phyloP scores from a whole-genome alignment of 2,329 filamentous ascomycete species.

The Zalaria sp. region DNA sequence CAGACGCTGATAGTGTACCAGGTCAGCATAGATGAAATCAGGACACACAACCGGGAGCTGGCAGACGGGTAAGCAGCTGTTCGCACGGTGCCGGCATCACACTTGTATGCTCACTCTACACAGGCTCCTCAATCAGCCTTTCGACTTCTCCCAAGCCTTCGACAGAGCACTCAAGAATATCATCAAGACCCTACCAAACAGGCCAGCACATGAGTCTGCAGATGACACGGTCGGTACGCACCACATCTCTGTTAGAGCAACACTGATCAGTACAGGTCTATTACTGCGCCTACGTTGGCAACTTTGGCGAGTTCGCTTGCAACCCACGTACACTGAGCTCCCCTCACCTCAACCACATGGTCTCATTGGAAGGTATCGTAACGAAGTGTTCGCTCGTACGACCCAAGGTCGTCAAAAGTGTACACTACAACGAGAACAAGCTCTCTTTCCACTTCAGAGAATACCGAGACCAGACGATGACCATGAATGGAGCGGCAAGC shows the following conservation, averaged over 20 bases:
- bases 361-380: slow-evolving; percentile 93
- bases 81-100: too few relatives aligned
- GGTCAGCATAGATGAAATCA: slow-evolving; percentile 68
- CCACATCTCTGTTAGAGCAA: not conserved
- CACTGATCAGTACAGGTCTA: slow-evolving; percentile 36
- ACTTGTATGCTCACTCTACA: slow-evolving; percentile 10
- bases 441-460: slow-evolving; percentile 78
- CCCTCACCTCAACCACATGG: slow-evolving; percentile 85
- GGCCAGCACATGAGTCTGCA: slow-evolving; percentile 59
- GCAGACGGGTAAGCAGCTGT: slow-evolving; percentile 43
- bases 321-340: slow-evolving; percentile 89
- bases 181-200: slow-evolving; percentile 63
- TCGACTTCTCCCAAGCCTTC: slow-evolving; percentile 80
- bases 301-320: slow-evolving; percentile 87
- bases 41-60: slow-evolving; percentile 72
- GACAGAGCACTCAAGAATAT: slow-evolving; percentile 82
- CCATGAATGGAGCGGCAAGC: slow-evolving; percentile 68
- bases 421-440: slow-evolving; percentile 85
- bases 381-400: slow-evolving; percentile 90
- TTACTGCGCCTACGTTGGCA: slow-evolving; percentile 94
- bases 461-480: slow-evolving; percentile 97
- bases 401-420: slow-evolving; percentile 95
- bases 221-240: slow-evolving; percentile 49
- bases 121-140: slow-evolving; percentile 68
- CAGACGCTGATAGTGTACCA: slow-evolving; percentile 5